Evolutionary conservation across 352 stramenopile genomes (phyloP), one percentile per base, ranked within the genome.

Genomic region (Pythium apleroticum): DNA sequence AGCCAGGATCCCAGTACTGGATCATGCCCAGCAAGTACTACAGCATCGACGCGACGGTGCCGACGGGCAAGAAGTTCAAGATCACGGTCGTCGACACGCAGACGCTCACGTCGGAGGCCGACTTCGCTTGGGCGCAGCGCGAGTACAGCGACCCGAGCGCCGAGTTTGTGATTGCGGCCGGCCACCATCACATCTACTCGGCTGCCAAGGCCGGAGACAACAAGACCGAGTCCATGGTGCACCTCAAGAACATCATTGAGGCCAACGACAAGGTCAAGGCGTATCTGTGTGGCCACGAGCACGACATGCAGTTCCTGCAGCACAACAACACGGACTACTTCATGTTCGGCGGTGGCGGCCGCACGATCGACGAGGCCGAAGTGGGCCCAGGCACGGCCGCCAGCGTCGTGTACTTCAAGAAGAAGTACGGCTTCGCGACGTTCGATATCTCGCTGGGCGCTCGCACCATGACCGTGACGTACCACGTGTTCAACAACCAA

Each of bases 261-360:
- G 43, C 33, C 11, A 69, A 24, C 17, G 10, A 60, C 15, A 74
- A 68, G 52, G 72, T 76, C 50, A 76, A 74, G 63, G 67, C 58
- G 48, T 78, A 78, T 52, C 52, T 78, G 50, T 75, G 68, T 45
- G 72, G 72, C 52, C 73, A 79, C 66, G 70, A 80, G 60, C 73
- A 80, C 58, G 73, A 80, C 63, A 75, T 77, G 70, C 73, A 80
- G 66, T 69, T 66, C 57, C 57, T 80, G 63, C 69, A 60, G 12
- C 39, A 57, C 1, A 52, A 64, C 24, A 37, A 53, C 27, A 71
- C 60, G 41, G 67, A 80, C 66, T 80, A 77, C 59, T 77, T 74
- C 59, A 68, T 75, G 60, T 70, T 80, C 52, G 73, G 73, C 27
- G 73, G 73, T 31, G 63, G 73, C 37, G 73, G 73, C 1, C 73